Base-by-base conservation (phyloP, 306 rosid genomes). In the Cyclanthera cordifolia region DNA sequence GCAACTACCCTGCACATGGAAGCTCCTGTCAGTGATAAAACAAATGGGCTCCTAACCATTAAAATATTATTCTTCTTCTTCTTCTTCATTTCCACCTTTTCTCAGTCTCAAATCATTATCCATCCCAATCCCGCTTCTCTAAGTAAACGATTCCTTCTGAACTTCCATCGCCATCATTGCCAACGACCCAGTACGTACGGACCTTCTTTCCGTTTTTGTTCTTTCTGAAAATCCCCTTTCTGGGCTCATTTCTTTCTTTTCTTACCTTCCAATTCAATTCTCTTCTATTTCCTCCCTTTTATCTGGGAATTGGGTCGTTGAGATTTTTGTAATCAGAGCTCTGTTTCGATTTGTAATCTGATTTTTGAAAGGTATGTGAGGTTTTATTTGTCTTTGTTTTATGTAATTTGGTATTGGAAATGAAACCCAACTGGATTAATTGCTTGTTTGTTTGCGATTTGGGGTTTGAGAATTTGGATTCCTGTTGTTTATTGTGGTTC, bases 251-350 rank as follows among this genome's bases (percentile, higher is more conserved):
- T 2, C 54, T 66, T 66, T 66, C 39, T 39, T 66, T 66, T 6
- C 71, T 66, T 66, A 6, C n/a, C 71, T 66, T 66, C 15, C 24
- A 66, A 66, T 66, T 66, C 71, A 66, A 24, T 46, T 66, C 32
- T 66, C 52, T n/a, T 32, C 2, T n/a, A 21, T 6, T 24, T 58
- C 15, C 65, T 45, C 64, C 12, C 45, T 28, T 57, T 57, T 1
- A 7, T 8, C 39, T 0, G 70, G 25, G 51, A 41, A 65, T 24
- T 45, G 70, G 52, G 53, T 65, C 13, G 39, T 65, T 16, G 53
- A 45, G 53, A 14, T 28, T 58, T 64, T 23, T 20, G 32, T 32
- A 32, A 32, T 32, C 37, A 32, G 5, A 2, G 37, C 37, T 32
- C 37, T 32, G 37, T 4, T 32, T 32, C 37, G 5, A 32, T 32